These are phyloP conservation scores for Dittrichia graveolens DNA, from an alignment of 129 eudicot species.

Conservation along the genomic window DNA sequence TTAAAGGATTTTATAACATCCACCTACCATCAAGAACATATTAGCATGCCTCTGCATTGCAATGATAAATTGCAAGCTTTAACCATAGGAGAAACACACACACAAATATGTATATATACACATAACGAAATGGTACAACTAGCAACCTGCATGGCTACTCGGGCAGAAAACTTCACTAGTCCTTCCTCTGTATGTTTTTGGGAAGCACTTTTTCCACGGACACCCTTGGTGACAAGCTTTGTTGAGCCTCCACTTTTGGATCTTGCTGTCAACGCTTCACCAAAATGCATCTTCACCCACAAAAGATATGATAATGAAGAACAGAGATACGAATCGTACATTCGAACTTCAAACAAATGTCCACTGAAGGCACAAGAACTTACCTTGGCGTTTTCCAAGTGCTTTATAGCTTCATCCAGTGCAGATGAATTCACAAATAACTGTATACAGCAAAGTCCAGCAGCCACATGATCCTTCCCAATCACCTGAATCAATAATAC, in stretches of 20 bases:
- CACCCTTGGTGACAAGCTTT: slow-evolving; percentile 76
- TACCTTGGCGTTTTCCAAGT: slow-evolving; percentile 92
- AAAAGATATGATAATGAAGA: slow-evolving; percentile 15
- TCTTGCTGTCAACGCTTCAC: slow-evolving; percentile 82
- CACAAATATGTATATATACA: no score
- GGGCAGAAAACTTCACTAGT: slow-evolving; percentile 83
- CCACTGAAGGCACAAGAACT: slow-evolving; percentile 8
- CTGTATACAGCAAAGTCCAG: slow-evolving; percentile 98
- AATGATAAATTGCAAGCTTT: background rate
- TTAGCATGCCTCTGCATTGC: slow-evolving; percentile 11
- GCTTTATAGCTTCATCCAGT: slow-evolving; percentile 87
- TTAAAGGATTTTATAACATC: slow-evolving; percentile 86
- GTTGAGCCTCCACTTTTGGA: slow-evolving; percentile 68
- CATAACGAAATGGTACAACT: background rate
- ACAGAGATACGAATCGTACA: background rate
- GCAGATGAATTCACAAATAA: slow-evolving; percentile 86
- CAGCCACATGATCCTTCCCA: slow-evolving; percentile 94
- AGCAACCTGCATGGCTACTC: slow-evolving; percentile 88
- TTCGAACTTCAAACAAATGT: background rate
- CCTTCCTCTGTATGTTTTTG: slow-evolving; percentile 95
- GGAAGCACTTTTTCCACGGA: slow-evolving; percentile 82
- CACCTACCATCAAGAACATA: slow-evolving; percentile 45
- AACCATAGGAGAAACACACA: background rate
- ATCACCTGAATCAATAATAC: slow-evolving; percentile 63
- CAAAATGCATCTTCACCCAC: slow-evolving; percentile 79